These are phyloP conservation scores for Termitomyces eurrhizus DNA, from an alignment of 768 basidiomycete genomes.

Conservation along the genomic window DNA sequence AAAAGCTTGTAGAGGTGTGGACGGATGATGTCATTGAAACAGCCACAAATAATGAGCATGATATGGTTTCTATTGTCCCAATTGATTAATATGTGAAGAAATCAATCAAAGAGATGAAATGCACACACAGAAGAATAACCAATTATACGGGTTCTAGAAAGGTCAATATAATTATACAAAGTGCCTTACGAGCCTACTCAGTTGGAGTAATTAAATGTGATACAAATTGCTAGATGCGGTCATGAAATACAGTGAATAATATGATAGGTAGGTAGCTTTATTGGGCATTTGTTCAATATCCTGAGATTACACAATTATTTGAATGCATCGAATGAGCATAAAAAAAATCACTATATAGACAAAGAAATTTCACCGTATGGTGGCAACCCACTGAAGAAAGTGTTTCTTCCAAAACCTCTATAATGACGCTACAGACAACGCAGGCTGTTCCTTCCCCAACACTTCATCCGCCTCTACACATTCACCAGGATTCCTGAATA, in stretches of 20 bases:
- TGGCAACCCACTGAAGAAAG: background rate
- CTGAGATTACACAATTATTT: background rate
- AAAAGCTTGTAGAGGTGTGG: background rate
- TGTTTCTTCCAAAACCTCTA: background rate
- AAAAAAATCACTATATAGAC: background rate
- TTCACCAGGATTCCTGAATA: slow-evolving; percentile 67
- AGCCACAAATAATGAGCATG: background rate
- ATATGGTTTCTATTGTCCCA: no score
- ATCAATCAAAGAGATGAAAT: background rate
- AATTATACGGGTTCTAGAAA: background rate
- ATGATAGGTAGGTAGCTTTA: background rate
- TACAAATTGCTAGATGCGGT: background rate
- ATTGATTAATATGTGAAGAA: background rate
- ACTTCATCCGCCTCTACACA: slow-evolving; percentile 59
- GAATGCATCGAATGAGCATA: background rate
- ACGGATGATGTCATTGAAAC: background rate
- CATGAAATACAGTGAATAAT: background rate
- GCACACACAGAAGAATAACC: background rate
- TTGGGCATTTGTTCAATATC: background rate
- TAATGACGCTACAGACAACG: background rate
- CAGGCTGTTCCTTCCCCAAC: slow-evolving; percentile 23
- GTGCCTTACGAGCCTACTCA: background rate
- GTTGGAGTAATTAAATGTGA: background rate
- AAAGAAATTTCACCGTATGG: slow-evolving; percentile 1
- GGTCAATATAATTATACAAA: background rate